A percentile compares a stretch with the other conserved stretches of the same genome.
Conservation (phyloP, 495 filamentous ascomycete genomes). For the Parachaetomium inaequale region DNA sequence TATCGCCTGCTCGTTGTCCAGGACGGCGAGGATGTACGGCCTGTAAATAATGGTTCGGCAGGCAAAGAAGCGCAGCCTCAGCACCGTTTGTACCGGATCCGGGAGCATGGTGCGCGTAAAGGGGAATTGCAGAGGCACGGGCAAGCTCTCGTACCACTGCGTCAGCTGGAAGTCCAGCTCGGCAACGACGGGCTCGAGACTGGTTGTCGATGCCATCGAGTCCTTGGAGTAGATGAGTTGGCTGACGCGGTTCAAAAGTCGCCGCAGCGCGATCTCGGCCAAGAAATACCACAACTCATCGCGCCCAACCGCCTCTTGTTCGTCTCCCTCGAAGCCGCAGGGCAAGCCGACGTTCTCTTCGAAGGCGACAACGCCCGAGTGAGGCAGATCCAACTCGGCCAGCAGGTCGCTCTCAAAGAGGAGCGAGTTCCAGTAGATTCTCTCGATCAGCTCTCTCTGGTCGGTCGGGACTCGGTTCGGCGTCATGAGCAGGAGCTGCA, state of each 20-base stretch:
- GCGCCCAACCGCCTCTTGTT: constrained; percentile 59
- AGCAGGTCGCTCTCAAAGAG: constrained; percentile 79
- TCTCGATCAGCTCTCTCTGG: constrained; percentile 65
- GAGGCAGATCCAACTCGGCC: constrained; percentile 75
- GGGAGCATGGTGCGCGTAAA: constrained; percentile 59
- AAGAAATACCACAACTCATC: constrained; percentile 84
- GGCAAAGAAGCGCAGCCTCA: constrained; percentile 74
- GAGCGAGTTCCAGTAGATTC: constrained; percentile 80
- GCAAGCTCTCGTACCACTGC: constrained; percentile 79
- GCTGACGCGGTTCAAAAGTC: constrained; percentile 73
- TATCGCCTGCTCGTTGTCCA: constrained; percentile 70
- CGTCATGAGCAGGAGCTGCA: constrained; percentile 70
- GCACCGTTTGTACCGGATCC: constrained; percentile 73
- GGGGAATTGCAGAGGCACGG: constrained; percentile 69
- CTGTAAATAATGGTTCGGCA: constrained; percentile 83
- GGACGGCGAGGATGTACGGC: constrained; percentile 74
- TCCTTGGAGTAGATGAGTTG: constrained; percentile 78
- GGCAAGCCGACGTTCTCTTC: constrained; percentile 78
- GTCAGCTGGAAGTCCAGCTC: constrained; percentile 79
- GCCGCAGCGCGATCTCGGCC: constrained; percentile 72
- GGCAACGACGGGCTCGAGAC: constrained; percentile 69
- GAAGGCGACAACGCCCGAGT: constrained; percentile 75
- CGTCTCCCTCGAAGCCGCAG: constrained; percentile 68
- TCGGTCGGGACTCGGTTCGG: constrained; percentile 64
- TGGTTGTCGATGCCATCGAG: constrained; percentile 61